A percentile compares a stretch with the other conserved stretches of the same genome.
These are phyloP conservation scores for Leccinum barrowsii DNA, from an alignment of 768 basidiomycete species.

Conservation along the genomic window DNA sequence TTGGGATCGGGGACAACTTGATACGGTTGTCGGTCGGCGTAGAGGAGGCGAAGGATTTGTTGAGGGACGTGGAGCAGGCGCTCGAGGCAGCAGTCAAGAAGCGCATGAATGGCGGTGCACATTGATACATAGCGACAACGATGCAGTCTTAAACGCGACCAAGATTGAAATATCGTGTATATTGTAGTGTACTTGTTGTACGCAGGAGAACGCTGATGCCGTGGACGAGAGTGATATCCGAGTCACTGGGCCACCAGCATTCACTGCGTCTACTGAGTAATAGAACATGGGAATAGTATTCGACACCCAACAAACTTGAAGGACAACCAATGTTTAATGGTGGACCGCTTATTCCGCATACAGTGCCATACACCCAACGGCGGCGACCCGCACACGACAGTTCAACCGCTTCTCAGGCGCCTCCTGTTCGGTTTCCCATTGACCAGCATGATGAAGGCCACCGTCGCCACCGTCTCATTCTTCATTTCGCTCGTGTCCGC, in stretches of 20 bases:
- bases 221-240: neutral
- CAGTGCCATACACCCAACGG: neutral
- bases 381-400: neutral
- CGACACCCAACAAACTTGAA: no score
- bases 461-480: neutral
- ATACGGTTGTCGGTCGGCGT: no score
- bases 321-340: no score
- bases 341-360: neutral
- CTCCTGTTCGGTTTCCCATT: neutral
- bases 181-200: neutral
- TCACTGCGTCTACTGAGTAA: no score
- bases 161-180: no score
- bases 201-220: neutral
- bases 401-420: neutral
- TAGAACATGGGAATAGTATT: no score
- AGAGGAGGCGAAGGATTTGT: conserved; percentile 40
- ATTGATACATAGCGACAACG: neutral
- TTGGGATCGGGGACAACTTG: no score
- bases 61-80: conserved; percentile 35
- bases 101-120: neutral
- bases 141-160: neutral
- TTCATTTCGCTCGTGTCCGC: neutral
- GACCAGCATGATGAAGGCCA: neutral
- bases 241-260: no score
- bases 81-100: conserved; percentile 20